Percentiles rank a stretch among this genome's conserved stretches.
These are phyloP conservation scores for Datisca glomerata DNA, from an alignment of 306 rosid species.

Conservation along the genomic window DNA sequence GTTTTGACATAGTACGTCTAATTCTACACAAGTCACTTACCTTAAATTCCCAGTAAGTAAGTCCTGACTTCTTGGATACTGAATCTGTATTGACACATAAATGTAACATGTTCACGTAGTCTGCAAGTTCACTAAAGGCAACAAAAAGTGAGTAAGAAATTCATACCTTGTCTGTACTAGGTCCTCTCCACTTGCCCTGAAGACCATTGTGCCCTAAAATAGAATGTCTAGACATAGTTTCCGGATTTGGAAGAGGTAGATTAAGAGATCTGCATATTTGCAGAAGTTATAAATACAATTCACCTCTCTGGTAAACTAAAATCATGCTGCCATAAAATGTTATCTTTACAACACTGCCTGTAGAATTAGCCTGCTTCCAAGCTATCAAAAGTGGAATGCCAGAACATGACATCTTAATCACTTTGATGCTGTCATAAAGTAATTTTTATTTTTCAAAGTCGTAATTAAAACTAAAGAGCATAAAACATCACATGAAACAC, in stretches of 20 bases:
- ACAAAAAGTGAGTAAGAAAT: not conserved
- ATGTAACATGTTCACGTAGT: not conserved
- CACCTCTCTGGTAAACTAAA: not conserved
- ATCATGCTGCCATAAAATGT: too few relatives aligned
- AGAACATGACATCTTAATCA: too few relatives aligned
- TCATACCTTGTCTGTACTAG: conserved; percentile 67
- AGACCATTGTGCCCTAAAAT: conserved; percentile 93
- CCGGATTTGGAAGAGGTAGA: conserved; percentile 63
- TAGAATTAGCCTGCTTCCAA: too few relatives aligned
- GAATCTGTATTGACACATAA: conserved; percentile 41
- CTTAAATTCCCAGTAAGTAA: conserved; percentile 36
- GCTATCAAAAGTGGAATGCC: too few relatives aligned
- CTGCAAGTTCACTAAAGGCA: conserved; percentile 1
- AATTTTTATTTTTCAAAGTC: too few relatives aligned
- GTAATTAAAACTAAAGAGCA: too few relatives aligned
- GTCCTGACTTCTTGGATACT: conserved; percentile 75
- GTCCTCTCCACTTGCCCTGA: conserved; percentile 84
- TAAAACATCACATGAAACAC: too few relatives aligned
- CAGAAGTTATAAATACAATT: too few relatives aligned
- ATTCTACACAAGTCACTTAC: conserved; percentile 27
- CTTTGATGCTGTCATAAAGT: too few relatives aligned
- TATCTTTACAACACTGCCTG: too few relatives aligned
- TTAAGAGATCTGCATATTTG: conserved; percentile 52
- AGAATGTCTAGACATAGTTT: conserved; percentile 93
- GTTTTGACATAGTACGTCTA: conserved; percentile 5